These are phyloP conservation scores for Chenopodium quinoa DNA, from an alignment of 148 eudicot species.

Conservation along the genomic window DNA sequence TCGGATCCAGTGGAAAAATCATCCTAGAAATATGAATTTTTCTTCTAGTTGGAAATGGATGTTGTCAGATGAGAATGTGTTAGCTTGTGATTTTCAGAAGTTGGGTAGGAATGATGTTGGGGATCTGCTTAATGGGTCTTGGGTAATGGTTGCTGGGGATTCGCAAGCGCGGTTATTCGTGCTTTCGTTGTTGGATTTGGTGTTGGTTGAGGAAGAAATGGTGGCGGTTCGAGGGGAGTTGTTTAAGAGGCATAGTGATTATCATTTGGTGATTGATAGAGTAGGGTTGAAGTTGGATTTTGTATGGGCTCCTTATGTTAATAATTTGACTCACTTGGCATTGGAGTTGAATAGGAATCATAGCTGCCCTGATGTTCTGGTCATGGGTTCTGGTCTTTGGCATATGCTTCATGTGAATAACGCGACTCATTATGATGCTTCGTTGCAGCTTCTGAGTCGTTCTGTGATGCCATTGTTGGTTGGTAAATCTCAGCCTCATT, in stretches of 20 bases:
- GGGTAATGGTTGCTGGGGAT: conserved; percentile 86
- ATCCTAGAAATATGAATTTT: conserved; percentile 10
- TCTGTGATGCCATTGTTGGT: conserved; percentile 43
- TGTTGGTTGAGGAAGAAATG: conserved; percentile 56
- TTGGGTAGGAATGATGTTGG: conserved; percentile 50
- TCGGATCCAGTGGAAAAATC: conserved; percentile 34
- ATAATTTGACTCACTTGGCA: conserved; percentile 51
- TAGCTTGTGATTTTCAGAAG: conserved; percentile 66
- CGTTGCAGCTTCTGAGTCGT: conserved; percentile 42
- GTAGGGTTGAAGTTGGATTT: conserved; percentile 83
- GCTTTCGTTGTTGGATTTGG: conserved; percentile 60
- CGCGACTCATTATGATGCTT: conserved; percentile 48
- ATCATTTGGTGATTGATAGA: conserved; percentile 56
- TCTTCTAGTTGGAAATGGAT: conserved; percentile 64
- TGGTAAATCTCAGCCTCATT: conserved; percentile 50
- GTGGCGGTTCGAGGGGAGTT: conserved; percentile 48
- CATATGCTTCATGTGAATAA: conserved; percentile 79
- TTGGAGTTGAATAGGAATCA: conserved; percentile 36
- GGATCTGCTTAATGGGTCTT: conserved; percentile 79
- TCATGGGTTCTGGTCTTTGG: conserved; percentile 97
- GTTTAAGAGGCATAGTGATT: conserved; percentile 91
- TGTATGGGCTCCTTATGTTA: conserved; percentile 81
- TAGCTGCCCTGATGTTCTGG: conserved; percentile 70
- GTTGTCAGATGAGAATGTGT: conserved; percentile 36
- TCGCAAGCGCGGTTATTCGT: conserved; percentile 67